A percentile compares a stretch with the other conserved stretches of the same genome.
Conservation (phyloP, 148 eudicot genomes). For the Arbutus unedo region DNA sequence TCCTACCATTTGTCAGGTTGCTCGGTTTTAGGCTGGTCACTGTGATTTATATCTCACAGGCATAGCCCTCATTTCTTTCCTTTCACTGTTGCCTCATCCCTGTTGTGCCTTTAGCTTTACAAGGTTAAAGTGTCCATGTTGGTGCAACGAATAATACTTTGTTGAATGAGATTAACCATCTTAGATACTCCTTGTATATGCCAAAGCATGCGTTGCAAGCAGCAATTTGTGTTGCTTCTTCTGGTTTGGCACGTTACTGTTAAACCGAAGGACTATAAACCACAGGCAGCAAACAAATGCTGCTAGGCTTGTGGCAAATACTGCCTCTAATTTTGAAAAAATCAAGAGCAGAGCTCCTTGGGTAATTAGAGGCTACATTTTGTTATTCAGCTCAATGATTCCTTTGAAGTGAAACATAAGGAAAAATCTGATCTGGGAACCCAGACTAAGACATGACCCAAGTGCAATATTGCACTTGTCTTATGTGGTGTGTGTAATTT, state of each 20-base stretch:
- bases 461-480: background rate
- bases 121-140: background rate
- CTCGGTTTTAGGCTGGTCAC: background rate
- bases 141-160: background rate
- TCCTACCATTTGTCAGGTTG: background rate
- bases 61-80: slow-evolving; percentile 2
- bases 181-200: background rate
- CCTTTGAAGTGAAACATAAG: background rate
- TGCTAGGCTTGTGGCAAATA: background rate
- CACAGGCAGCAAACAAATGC: background rate
- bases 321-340: background rate
- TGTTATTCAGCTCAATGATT: background rate
- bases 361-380: background rate
- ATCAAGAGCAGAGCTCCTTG: background rate
- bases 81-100: background rate
- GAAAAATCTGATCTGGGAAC: background rate
- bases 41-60: background rate
- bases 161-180: background rate
- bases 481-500: background rate
- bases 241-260: background rate
- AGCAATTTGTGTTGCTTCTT: background rate
- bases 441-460: background rate
- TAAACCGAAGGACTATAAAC: background rate
- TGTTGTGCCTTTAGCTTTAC: slow-evolving; percentile 1
- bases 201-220: background rate